Percentiles rank a stretch among this genome's conserved stretches.
Evolutionary conservation across 352 stramenopile species (phyloP).

Genomic region (Globisporangium polare): DNA sequence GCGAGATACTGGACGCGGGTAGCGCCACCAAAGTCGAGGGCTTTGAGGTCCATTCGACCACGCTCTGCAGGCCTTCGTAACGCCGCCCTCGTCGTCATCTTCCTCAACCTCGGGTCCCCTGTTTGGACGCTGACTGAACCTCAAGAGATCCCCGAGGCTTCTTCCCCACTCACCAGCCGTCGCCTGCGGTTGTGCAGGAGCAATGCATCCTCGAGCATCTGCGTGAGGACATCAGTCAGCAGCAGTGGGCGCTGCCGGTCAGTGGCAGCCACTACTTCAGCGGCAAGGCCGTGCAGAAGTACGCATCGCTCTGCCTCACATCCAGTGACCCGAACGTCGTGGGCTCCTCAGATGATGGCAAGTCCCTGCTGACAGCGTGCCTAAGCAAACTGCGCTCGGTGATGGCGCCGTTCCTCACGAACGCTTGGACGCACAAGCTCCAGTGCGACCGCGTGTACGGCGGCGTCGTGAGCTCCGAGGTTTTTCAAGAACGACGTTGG

Average conservation of each 20-base stretch:
- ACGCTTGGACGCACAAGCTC: constrained; percentile 62
- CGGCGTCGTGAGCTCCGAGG: constrained; percentile 60
- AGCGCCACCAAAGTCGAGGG: constrained; percentile 27
- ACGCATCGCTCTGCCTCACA: constrained; percentile 71
- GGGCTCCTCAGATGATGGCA: constrained; percentile 20
- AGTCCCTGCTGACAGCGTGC: constrained; percentile 16
- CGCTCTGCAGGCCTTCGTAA: constrained; percentile 37
- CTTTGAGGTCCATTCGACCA: constrained; percentile 47
- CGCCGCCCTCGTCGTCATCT: constrained; percentile 1
- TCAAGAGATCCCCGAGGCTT: constrained; percentile 38
- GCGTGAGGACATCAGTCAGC: neutral
- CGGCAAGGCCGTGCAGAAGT: constrained; percentile 73
- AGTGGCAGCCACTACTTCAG: constrained; percentile 77
- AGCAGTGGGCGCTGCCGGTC: constrained; percentile 19
- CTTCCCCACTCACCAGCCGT: constrained; percentile 38
- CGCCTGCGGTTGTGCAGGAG: constrained; percentile 21
- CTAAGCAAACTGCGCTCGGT: constrained; percentile 26
- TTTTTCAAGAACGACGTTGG: constrained; percentile 55
- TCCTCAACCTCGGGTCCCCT: too few relatives aligned
- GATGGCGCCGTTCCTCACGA: constrained; percentile 60
- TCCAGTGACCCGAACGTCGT: constrained; percentile 61
- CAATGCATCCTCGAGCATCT: constrained; percentile 34
- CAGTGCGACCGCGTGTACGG: constrained; percentile 59
- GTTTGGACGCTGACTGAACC: constrained; percentile 49
- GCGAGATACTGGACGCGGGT: constrained; percentile 35